Evolutionary conservation across 2,329 filamentous ascomycete genomes (phyloP).

Genomic region (Teratosphaeria viscida): DNA sequence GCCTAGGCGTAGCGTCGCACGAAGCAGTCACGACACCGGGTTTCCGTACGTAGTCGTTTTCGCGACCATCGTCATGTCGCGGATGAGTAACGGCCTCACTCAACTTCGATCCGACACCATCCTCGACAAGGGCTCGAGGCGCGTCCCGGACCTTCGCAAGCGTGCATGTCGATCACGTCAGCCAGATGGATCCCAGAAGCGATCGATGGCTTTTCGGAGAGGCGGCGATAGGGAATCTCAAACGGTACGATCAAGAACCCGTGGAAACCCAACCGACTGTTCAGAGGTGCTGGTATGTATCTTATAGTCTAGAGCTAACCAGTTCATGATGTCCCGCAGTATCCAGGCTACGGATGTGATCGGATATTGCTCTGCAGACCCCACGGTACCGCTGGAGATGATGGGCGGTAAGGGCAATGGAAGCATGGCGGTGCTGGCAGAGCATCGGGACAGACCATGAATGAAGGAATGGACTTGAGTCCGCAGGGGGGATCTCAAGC

Average conservation of each 20-base stretch:
- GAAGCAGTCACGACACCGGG: background rate
- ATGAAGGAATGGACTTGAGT: constrained; percentile 20
- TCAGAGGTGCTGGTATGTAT: too few species aligned
- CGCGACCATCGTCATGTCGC: background rate
- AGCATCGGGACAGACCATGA: constrained; percentile 21
- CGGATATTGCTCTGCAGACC: too few species aligned
- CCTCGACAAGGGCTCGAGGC: background rate
- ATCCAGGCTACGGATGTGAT: too few species aligned
- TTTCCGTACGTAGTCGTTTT: background rate
- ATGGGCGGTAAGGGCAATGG: constrained; percentile 28
- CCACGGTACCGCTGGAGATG: constrained; percentile 34
- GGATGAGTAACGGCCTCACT: background rate
- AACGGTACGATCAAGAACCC: constrained; percentile 3
- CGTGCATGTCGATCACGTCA: constrained; percentile 20
- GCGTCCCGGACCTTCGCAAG: constrained; percentile 28
- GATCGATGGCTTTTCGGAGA: constrained; percentile 26
- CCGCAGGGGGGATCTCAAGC: constrained; percentile 22
- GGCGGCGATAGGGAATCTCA: constrained; percentile 28
- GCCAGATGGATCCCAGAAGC: constrained; percentile 32
- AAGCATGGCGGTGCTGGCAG: too few species aligned
- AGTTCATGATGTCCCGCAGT: too few species aligned
- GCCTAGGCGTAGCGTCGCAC: background rate
- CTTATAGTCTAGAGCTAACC: too few species aligned
- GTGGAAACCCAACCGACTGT: too few species aligned
- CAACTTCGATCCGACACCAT: background rate